Conservation (phyloP, 768 basidiomycete species). For the Boletus sp. region DNA sequence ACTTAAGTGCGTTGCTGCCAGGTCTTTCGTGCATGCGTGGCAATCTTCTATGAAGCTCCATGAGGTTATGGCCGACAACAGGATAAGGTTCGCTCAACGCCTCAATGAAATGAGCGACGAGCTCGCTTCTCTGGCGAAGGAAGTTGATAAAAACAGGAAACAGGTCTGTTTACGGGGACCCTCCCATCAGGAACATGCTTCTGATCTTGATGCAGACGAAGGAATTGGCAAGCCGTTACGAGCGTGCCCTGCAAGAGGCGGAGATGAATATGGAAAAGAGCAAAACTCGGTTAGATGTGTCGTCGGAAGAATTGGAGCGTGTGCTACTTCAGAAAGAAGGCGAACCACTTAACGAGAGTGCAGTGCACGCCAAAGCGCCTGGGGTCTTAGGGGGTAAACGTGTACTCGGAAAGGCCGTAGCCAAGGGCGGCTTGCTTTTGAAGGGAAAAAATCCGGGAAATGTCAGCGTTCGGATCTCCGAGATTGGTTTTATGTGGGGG, state of each 20-base stretch:
- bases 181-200: neutral
- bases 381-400: slow-evolving; percentile 67
- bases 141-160: slow-evolving; percentile 94
- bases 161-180: slow-evolving; percentile 44
- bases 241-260: slow-evolving; percentile 83
- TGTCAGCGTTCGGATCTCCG: slow-evolving; percentile 36
- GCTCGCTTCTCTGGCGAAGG: slow-evolving; percentile 74
- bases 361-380: slow-evolving; percentile 58
- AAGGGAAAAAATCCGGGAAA: slow-evolving; percentile 93
- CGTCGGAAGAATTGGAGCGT: slow-evolving; percentile 92
- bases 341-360: slow-evolving; percentile 82
- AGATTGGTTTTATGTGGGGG: slow-evolving; percentile 1
- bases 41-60: slow-evolving; percentile 84
- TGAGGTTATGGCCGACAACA: slow-evolving; percentile 86
- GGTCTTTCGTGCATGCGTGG: slow-evolving; percentile 79
- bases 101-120: slow-evolving; percentile 99
- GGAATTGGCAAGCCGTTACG: slow-evolving; percentile 85
- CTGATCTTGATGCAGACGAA: slow-evolving; percentile 61
- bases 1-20: slow-evolving; percentile 13
- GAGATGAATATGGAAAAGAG: slow-evolving; percentile 85
- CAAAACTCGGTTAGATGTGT: slow-evolving; percentile 79
- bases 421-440: slow-evolving; percentile 82
- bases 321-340: slow-evolving; percentile 93
- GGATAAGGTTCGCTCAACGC: slow-evolving; percentile 78
- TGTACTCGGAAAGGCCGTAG: slow-evolving; percentile 86